Evolutionary conservation across 2,329 filamentous ascomycete species (phyloP), one percentile per base, ranked within the genome.

Genomic region (Bipolaris oryzae): DNA sequence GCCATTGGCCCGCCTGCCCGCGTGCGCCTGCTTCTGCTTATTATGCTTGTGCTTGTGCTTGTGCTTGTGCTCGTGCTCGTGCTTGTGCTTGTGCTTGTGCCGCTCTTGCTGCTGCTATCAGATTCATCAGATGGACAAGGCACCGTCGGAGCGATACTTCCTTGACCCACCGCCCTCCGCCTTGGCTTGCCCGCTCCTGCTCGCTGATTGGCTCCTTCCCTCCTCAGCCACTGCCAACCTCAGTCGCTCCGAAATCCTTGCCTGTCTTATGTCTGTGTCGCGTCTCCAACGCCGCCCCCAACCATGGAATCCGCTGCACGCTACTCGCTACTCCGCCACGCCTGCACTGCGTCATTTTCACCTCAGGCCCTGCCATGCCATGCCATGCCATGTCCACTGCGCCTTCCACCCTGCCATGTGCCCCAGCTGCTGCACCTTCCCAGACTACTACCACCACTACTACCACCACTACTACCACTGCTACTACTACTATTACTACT

Each of bases 321-420:
- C n/a, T n/a, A n/a, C n/a, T n/a, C 25, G 25, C 25, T 28, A 28
- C 53, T 49, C 47, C 55, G 57, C 57, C 57, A 59, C 53, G 18
- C 28, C 28, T 34, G 20, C 53, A 49, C 31, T 53, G 53, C 28
- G 53, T 56, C 53, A 53, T 53, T 42, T 31, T 34, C 43, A 13
- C 44, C 43, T 38, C 57, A 50, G 34, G 35, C 49, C 53, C 53
- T 56, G 57, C 7, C 18, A 57, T 50, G 57, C 57, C 51, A 31
- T 31, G 28, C n/a, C n/a, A n/a, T n/a, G n/a, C n/a, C 56, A 56
- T 56, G 56, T 58, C 53, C 53, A 48, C 34, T 34, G 44, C 54
- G 38, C 43, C 54, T 45, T 25, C 46, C 33, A 43, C 44, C 45
- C 48, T 33, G 44, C 56, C 51, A 31, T 31, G 28, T 10, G 28